Evolutionary conservation across 495 filamentous ascomycete species (phyloP).

Genomic region (Lindgomyces ingoldianus): DNA sequence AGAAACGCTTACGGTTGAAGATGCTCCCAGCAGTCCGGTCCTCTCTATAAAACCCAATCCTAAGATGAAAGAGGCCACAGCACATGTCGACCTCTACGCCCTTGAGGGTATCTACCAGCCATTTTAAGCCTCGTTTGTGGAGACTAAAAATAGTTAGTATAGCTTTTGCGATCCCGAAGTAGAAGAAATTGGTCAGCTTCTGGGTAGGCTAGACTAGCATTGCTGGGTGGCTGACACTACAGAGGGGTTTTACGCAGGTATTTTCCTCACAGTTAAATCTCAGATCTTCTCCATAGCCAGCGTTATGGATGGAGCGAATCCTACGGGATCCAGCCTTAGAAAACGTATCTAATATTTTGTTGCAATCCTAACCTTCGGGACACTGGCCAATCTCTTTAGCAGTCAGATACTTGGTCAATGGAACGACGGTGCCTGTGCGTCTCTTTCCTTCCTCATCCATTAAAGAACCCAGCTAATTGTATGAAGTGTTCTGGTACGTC

Average conservation of each 20-base stretch:
- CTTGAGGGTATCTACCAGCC: neutral
- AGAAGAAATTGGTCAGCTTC: neutral
- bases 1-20: constrained; percentile 34
- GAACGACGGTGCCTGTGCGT: constrained; percentile 13
- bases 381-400: constrained; percentile 3
- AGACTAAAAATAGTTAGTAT: constrained; percentile 15
- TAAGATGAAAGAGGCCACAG: too few species aligned
- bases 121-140: constrained; percentile 10
- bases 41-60: constrained; percentile 34
- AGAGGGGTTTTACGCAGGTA: neutral
- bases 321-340: constrained; percentile 7
- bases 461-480: neutral
- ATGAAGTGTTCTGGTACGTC: constrained; percentile 34
- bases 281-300: constrained; percentile 12
- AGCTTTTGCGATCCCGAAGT: neutral
- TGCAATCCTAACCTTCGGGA: constrained; percentile 6
- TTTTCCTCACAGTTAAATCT: constrained; percentile 14
- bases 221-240: constrained; percentile 9
- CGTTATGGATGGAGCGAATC: constrained; percentile 5
- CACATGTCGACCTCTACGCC: constrained; percentile 28
- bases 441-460: neutral
- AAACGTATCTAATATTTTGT: constrained; percentile 17
- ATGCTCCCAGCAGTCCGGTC: constrained; percentile 45
- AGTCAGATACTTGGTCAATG: constrained; percentile 3
- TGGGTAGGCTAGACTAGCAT: constrained; percentile 17